Evolutionary conservation across 176 grass and related monocot species (phyloP).

Genomic region (Carex littledalei): DNA sequence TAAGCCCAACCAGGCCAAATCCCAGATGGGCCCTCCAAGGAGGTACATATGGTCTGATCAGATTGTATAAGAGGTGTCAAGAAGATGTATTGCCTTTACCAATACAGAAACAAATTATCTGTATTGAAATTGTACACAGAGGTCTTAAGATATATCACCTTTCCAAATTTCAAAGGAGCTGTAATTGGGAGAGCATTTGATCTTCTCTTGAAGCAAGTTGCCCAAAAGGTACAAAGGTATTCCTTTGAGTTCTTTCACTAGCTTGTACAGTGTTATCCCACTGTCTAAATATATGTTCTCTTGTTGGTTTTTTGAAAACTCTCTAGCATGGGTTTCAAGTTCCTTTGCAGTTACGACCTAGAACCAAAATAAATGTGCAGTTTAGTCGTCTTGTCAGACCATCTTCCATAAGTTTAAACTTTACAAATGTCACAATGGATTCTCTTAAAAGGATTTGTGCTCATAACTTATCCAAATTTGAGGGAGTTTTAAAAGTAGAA

Average conservation of each 20-base stretch:
- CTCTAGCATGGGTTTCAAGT: conserved; percentile 43
- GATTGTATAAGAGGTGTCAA: not conserved
- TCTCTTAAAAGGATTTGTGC: not conserved
- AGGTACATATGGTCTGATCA: not conserved
- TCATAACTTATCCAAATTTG: not conserved
- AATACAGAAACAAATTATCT: not conserved
- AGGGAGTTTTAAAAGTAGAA: not conserved
- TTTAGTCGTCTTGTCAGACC: not conserved
- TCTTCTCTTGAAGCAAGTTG: conserved; percentile 37
- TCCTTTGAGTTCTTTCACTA: conserved; percentile 43
- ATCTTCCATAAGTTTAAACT: not conserved
- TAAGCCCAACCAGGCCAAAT: not conserved
- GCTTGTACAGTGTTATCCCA: conserved; percentile 42
- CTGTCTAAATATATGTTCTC: conserved; percentile 52
- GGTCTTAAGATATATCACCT: conserved; percentile 29
- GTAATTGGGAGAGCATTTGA: conserved; percentile 38
- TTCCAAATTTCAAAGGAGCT: conserved; percentile 48
- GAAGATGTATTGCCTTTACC: not conserved
- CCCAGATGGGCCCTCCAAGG: not conserved
- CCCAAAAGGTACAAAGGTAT: conserved; percentile 37
- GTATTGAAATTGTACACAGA: not conserved
- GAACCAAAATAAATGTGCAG: conserved; percentile 20
- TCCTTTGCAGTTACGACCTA: conserved; percentile 48
- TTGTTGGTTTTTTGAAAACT: conserved; percentile 47
- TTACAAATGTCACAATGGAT: not conserved